A percentile compares a stretch with the other conserved stretches of the same genome.
phyloP scores from a whole-genome alignment of 1,284 basidiomycete genomes.

The Tylopilus sp. region DNA sequence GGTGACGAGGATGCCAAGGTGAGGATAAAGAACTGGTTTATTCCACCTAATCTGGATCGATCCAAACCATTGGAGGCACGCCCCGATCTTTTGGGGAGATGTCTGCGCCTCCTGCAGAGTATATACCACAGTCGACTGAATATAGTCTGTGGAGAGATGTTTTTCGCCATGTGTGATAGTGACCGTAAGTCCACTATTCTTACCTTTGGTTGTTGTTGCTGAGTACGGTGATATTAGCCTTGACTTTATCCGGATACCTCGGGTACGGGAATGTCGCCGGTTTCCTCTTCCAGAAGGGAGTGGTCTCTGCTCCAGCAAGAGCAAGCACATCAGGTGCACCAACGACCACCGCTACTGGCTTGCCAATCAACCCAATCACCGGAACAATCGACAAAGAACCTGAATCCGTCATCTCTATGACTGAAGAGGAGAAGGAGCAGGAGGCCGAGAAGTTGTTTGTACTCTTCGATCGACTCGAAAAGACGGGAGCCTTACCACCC shows the following conservation, averaged over 20 bases:
- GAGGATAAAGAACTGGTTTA: constrained; percentile 61
- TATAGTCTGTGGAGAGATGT: constrained; percentile 78
- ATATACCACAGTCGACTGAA: constrained; percentile 73
- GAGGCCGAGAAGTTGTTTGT: constrained; percentile 90
- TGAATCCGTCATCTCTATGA: constrained; percentile 64
- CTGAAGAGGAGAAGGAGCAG: constrained; percentile 86
- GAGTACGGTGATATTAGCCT: constrained; percentile 45
- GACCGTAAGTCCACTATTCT: constrained; percentile 56
- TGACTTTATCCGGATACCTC: constrained; percentile 67
- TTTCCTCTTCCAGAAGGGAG: constrained; percentile 85
- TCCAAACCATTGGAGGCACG: constrained; percentile 71
- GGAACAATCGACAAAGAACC: constrained; percentile 52
- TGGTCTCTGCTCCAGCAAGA: constrained; percentile 57
- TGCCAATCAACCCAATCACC: constrained; percentile 78
- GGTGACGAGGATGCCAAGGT: constrained; percentile 58
- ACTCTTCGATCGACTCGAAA: constrained; percentile 85
- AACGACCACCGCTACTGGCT: constrained; percentile 41
- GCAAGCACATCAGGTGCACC: constrained; percentile 26
- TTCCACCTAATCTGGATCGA: constrained; percentile 79
- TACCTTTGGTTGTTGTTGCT: constrained; percentile 1
- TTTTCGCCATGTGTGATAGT: constrained; percentile 77
- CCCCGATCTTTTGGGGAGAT: constrained; percentile 71
- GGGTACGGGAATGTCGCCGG: constrained; percentile 94
- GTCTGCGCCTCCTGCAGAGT: constrained; percentile 73
- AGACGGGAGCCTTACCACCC: constrained; percentile 61